Base-by-base conservation (phyloP, 345 rosid genomes). In the Salix arbutifolia region DNA sequence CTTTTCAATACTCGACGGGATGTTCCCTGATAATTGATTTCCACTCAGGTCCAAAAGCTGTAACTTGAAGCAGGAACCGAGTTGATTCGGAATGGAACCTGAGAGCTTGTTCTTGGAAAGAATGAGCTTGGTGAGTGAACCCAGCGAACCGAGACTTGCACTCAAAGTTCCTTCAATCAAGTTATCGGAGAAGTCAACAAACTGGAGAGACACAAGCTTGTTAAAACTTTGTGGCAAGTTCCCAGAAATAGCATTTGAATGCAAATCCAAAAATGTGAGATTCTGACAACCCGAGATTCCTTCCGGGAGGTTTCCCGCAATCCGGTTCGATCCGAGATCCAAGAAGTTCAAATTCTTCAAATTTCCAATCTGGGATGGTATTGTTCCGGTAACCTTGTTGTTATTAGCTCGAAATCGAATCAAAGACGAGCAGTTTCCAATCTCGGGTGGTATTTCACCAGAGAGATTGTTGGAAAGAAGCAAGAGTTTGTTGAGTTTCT, bases 401-500 rank as follows among this genome's bases (percentile, higher is more conserved):
- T 73, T 58, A 40, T 78, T 87, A n/a, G 94, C 91, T 3, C 97
- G 90, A 48, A 94, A 82, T 62, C 98, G 86, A 23, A 88, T 79
- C 70, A 94, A 89, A 13, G 90, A 83, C 17, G 87, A 73, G 81
- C 92, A 90, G 79, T 89, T 92, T 3, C 97, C 94, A 12, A 94
- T 86, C 26, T 89, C 92, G 7, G 85, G 81, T 13, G 97, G 90
- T 35, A 94, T 86, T 28, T 58, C 65, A 4, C 95, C 97, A 3
- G 90, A 88, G 75, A 92, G 84, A 58, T 82, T 85, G 81, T 94
- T 94, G 70, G 95, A 92, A 62, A 94, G 88, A 67, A 94, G 92
- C 76, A 92, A 67, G 17, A 94, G 92, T 77, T 92, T 92, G 80
- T 88, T 94, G 74, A 94, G 91, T 61, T 86, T 90, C 83, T 82